These are phyloP conservation scores for Clausena lansium DNA, from an alignment of 345 rosid genomes.

Conservation along the genomic window DNA sequence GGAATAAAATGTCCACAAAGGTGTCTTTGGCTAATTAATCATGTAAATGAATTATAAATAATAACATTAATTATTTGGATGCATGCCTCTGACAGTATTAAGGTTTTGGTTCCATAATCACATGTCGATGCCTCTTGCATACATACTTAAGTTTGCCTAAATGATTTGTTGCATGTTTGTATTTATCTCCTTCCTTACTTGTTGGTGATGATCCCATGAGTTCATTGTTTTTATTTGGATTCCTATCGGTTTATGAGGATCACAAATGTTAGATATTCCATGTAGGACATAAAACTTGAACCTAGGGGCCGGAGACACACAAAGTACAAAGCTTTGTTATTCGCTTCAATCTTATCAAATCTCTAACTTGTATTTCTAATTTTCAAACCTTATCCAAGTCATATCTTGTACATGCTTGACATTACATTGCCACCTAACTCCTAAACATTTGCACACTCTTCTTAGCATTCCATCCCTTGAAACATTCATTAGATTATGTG, in stretches of 20 bases:
- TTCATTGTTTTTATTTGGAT: background rate
- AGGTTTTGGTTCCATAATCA: background rate
- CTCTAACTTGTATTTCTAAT: background rate
- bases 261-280: background rate
- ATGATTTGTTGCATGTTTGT: background rate
- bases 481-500: background rate
- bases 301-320: background rate
- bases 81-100: background rate
- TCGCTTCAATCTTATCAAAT: background rate
- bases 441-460: background rate
- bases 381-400: conserved; percentile 11
- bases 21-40: too few relatives aligned
- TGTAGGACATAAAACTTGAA: background rate
- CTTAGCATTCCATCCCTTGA: background rate
- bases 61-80: background rate
- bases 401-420: background rate
- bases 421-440: conserved; percentile 10
- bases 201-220: background rate
- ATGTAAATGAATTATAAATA: too few relatives aligned
- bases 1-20: background rate
- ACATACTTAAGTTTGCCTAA: background rate
- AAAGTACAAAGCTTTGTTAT: background rate
- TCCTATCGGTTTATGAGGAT: background rate
- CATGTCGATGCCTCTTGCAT: background rate
- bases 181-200: background rate